A percentile compares a stretch with the other conserved stretches of the same genome.
phyloP scores from a whole-genome alignment of 108 stramenopile species.

The Aureococcus anophagefferens region DNA sequence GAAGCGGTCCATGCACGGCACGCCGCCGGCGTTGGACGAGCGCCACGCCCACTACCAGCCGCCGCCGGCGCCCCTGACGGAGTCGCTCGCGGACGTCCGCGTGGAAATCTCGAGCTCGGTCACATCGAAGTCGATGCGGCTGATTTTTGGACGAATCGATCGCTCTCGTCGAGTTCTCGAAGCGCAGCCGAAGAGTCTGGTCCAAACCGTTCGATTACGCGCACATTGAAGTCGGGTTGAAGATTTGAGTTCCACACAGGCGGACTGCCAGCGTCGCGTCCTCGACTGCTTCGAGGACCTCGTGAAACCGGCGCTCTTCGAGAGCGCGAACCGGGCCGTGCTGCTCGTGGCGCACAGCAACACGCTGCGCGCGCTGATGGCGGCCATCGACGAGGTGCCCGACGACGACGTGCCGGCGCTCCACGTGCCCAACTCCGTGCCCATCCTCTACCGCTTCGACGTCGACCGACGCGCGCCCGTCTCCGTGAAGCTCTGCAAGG shows the following conservation, averaged over 20 bases:
- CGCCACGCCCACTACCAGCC: constrained; percentile 24
- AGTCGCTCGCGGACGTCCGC: no score
- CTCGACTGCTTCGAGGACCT: constrained; percentile 9
- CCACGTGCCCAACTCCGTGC: constrained; percentile 47
- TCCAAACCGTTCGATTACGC: no score
- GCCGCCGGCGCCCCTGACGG: constrained; percentile 32
- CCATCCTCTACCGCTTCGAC: constrained; percentile 35
- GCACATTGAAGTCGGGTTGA: no score
- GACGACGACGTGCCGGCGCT: constrained; percentile 38
- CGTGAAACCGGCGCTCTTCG: constrained; percentile 5
- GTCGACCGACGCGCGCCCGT: constrained; percentile 13
- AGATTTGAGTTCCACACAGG: no score
- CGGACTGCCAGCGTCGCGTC: constrained; percentile 28
- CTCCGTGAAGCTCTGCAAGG: constrained; percentile 17
- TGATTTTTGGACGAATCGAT: no score
- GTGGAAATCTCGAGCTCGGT: no score
- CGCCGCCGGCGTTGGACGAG: constrained; percentile 32
- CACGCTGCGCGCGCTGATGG: constrained; percentile 36
- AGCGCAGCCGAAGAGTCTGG: no score
- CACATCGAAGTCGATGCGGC: no score
- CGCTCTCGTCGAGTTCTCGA: no score
- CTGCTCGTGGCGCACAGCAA: constrained; percentile 49
- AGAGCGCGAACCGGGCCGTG: constrained; percentile 22
- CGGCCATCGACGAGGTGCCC: constrained; percentile 40
- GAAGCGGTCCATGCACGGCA: constrained; percentile 20